Evolutionary conservation across 371 early-diverging fungal species (phyloP).

Genomic region (Rhizopus arrhizus): DNA sequence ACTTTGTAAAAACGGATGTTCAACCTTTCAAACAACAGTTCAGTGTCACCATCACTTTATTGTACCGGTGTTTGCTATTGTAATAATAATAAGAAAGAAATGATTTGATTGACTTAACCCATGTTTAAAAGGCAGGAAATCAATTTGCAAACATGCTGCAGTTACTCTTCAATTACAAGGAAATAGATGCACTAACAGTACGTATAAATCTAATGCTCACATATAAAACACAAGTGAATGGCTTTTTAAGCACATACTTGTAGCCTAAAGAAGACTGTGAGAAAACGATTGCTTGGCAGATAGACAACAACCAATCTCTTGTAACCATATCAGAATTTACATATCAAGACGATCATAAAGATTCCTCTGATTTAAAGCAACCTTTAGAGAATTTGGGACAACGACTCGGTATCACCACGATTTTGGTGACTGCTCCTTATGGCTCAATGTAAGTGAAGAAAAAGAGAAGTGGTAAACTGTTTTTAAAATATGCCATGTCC

Average conservation of each 20-base stretch:
- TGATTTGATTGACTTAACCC: not conserved
- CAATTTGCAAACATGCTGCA: slow-evolving; percentile 19
- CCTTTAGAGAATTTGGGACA: slow-evolving; percentile 14
- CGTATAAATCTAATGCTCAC: slow-evolving; percentile 3
- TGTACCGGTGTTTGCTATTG: slow-evolving; percentile 22
- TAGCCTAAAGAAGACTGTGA: slow-evolving; percentile 29
- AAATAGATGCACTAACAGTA: slow-evolving; percentile 17
- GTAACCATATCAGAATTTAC: slow-evolving; percentile 24
- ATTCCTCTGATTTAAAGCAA: too few species aligned
- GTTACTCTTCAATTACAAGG: slow-evolving; percentile 19
- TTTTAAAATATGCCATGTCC: too few species aligned
- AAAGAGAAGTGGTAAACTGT: too few species aligned
- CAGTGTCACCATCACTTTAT: slow-evolving; percentile 21
- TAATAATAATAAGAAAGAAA: not conserved
- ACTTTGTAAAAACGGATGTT: not conserved
- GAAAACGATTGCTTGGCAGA: slow-evolving; percentile 25
- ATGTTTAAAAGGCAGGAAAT: slow-evolving; percentile 15
- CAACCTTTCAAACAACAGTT: slow-evolving; percentile 9
- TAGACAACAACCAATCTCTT: slow-evolving; percentile 15
- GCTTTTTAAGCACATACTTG: not conserved
- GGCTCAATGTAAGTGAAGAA: slow-evolving; percentile 19
- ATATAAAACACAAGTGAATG: too few species aligned
- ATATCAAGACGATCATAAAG: not conserved
- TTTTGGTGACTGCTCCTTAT: slow-evolving; percentile 19
- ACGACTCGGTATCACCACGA: slow-evolving; percentile 25